Conservation (phyloP, 305 asterid genomes). For the Petunia hybrid region DNA sequence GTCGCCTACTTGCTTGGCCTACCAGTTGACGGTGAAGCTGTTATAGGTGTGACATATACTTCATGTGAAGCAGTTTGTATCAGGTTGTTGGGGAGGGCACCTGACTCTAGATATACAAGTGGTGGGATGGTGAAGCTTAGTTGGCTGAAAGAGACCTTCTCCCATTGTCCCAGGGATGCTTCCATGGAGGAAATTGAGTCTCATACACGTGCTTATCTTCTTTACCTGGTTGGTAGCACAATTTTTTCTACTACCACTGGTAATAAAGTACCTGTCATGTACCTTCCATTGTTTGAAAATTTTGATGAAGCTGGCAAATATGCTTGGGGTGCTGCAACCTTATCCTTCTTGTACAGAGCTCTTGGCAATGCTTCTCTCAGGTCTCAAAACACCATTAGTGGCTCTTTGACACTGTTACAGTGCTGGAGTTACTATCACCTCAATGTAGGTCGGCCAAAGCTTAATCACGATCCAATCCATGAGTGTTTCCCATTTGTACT, state of each 20-base stretch:
- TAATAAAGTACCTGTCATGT: conserved; percentile 94
- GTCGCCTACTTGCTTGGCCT: conserved; percentile 91
- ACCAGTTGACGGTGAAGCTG: conserved; percentile 87
- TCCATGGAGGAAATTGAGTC: conserved; percentile 66
- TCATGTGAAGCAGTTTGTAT: conserved; percentile 59
- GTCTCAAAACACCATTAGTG: conserved; percentile 94
- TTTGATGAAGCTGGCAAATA: conserved; percentile 87
- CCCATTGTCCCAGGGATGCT: conserved; percentile 71
- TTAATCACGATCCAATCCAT: conserved; percentile 90
- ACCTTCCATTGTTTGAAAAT: conserved; percentile 89
- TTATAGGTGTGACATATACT: conserved; percentile 85
- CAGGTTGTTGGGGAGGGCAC: conserved; percentile 56
- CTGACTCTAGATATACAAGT: conserved; percentile 61
- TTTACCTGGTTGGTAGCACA: conserved; percentile 91
- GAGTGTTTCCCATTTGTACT: conserved; percentile 97
- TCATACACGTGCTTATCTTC: conserved; percentile 89
- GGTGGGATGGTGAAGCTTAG: conserved; percentile 94
- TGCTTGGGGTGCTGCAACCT: conserved; percentile 97
- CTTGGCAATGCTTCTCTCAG: conserved; percentile 94
- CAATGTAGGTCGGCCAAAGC: conserved; percentile 85
- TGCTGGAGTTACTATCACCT: conserved; percentile 99
- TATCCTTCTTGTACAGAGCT: conserved; percentile 89
- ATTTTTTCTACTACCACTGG: conserved; percentile 96
- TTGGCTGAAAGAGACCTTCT: conserved; percentile 92
- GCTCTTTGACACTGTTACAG: conserved; percentile 90